Conservation (phyloP, 2,329 filamentous ascomycete genomes). For the Trichophyton mentagrophytes region DNA sequence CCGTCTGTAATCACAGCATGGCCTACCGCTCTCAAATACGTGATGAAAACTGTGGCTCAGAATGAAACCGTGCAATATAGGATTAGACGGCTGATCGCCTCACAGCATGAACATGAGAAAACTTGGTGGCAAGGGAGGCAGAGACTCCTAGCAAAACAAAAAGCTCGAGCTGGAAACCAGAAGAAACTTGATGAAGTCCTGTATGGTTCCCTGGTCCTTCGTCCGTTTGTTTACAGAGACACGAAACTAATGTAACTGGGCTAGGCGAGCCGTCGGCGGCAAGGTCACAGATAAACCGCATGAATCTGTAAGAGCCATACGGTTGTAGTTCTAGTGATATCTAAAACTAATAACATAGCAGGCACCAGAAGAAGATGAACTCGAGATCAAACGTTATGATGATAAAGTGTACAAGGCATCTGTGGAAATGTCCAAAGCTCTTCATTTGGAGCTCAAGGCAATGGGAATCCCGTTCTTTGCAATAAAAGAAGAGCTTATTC, state of each 20-base stretch:
- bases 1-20: slow-evolving; percentile 40
- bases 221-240: not conserved
- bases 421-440: slow-evolving; percentile 46
- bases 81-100: slow-evolving; percentile 46
- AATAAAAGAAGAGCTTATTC: slow-evolving; percentile 34
- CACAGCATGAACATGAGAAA: slow-evolving; percentile 50
- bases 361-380: slow-evolving; percentile 37
- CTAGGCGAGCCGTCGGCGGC: slow-evolving; percentile 36
- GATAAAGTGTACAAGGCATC: slow-evolving; percentile 50
- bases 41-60: slow-evolving; percentile 37
- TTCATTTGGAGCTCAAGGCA: slow-evolving; percentile 42
- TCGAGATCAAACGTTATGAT: slow-evolving; percentile 48
- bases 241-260: not conserved
- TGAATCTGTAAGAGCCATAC: not conserved
- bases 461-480: slow-evolving; percentile 52
- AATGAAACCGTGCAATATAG: slow-evolving; percentile 34
- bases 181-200: slow-evolving; percentile 43
- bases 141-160: slow-evolving; percentile 40
- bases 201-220: slow-evolving; percentile 26
- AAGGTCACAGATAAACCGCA: slow-evolving; percentile 18
- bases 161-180: slow-evolving; percentile 40
- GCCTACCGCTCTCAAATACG: slow-evolving; percentile 39
- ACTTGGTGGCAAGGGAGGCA: slow-evolving; percentile 47
- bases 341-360: slow-evolving; percentile 13
- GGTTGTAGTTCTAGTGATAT: not conserved